Conservation (phyloP, 2,329 filamentous ascomycete genomes). For the Colletotrichum echinochloae region DNA sequence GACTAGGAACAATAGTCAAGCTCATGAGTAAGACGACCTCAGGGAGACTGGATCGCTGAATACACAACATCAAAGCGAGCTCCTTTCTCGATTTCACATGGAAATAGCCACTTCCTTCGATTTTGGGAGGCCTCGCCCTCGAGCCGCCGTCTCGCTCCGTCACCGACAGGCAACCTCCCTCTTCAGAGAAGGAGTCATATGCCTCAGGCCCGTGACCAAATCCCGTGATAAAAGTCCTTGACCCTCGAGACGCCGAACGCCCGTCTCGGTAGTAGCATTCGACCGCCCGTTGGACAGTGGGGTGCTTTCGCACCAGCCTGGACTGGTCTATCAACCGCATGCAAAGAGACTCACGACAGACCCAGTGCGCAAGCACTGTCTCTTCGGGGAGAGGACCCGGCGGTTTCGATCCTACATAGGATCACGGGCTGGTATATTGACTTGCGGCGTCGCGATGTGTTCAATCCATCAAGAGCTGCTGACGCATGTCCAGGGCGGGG, state of each 20-base stretch:
- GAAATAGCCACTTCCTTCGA: no score
- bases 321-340: not conserved
- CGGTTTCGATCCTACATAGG: not conserved
- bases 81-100: not conserved
- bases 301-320: not conserved
- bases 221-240: not conserved
- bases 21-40: not conserved
- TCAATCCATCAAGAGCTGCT: not conserved
- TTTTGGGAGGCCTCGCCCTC: not conserved
- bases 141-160: not conserved
- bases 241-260: not conserved
- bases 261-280: not conserved
- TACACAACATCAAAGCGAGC: not conserved
- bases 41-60: no score
- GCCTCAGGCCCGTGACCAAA: not conserved
- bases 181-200: not conserved
- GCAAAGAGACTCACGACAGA: not conserved
- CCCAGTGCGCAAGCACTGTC: constrained; percentile 5
- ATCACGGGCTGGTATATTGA: not conserved
- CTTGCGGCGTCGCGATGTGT: not conserved
- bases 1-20: not conserved
- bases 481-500: not conserved
- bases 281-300: not conserved
- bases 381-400: no score
- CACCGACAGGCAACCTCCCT: not conserved